Evolutionary conservation across 2,329 filamentous ascomycete species (phyloP).

Genomic region (Sporothrix phasma): DNA sequence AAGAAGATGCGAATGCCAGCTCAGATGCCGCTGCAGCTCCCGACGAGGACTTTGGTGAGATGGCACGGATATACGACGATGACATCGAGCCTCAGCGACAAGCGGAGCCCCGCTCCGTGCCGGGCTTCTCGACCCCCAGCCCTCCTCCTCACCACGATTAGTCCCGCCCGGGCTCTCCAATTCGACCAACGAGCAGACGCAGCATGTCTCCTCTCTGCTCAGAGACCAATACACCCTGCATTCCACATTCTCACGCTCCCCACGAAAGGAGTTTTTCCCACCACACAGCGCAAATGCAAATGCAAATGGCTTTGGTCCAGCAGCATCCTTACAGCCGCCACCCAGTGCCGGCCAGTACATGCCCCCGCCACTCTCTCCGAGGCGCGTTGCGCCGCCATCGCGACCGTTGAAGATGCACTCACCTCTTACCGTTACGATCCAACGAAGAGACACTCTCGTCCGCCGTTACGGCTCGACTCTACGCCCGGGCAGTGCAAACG

Average conservation of each 20-base stretch:
- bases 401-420: background rate
- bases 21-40: background rate
- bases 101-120: slow-evolving; percentile 20
- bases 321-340: slow-evolving; percentile 31
- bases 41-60: slow-evolving; percentile 22
- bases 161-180: slow-evolving; percentile 22
- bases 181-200: slow-evolving; percentile 22
- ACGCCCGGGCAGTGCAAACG: background rate
- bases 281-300: slow-evolving; percentile 21
- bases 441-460: background rate
- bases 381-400: slow-evolving; percentile 28
- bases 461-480: slow-evolving; percentile 27
- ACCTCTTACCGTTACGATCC: background rate
- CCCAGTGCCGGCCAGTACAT: slow-evolving; percentile 49
- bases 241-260: slow-evolving; percentile 45
- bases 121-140: slow-evolving; percentile 23
- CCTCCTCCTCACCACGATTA: slow-evolving; percentile 19
- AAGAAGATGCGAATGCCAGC: background rate
- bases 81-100: slow-evolving; percentile 12
- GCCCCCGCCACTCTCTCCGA: slow-evolving; percentile 61
- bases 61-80: slow-evolving; percentile 40
- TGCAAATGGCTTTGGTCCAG: background rate
- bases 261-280: slow-evolving; percentile 29
- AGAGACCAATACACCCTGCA: slow-evolving; percentile 33
- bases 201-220: slow-evolving; percentile 24